Evolutionary conservation across 2,329 filamentous ascomycete species (phyloP).

Genomic region (Nigrospora oryzae): DNA sequence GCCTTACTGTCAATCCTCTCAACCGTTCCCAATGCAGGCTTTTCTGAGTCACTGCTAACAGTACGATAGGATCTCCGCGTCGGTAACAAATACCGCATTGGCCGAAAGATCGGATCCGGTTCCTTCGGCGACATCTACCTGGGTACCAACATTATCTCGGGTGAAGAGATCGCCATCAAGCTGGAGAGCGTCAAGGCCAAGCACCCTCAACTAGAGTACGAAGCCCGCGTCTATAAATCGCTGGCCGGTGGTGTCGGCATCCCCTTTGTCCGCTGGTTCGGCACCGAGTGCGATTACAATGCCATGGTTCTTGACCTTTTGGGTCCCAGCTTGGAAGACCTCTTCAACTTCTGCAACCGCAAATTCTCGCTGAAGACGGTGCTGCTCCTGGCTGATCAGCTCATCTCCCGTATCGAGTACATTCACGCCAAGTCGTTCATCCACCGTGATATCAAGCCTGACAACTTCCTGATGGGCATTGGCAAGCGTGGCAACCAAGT

Average conservation of each 20-base stretch:
- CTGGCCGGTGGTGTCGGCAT: constrained; percentile 96
- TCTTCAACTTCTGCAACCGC: constrained; percentile 99
- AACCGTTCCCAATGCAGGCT: neutral
- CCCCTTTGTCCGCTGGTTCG: constrained; percentile 98
- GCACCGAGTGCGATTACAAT: constrained; percentile 99
- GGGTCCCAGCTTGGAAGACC: constrained; percentile 88
- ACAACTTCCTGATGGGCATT: constrained; percentile 99
- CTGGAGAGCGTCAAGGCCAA: constrained; percentile 99
- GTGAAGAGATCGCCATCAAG: constrained; percentile 99
- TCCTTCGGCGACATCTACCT: constrained; percentile 98
- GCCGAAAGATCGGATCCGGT: constrained; percentile 96
- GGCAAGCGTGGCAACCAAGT: constrained; percentile 99
- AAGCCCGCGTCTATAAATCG: constrained; percentile 84
- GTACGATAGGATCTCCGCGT: constrained; percentile 80
- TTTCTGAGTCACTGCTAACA: neutral
- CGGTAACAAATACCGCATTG: constrained; percentile 99
- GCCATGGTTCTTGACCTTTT: constrained; percentile 98
- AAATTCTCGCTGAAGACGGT: constrained; percentile 99
- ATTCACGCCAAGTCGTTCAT: constrained; percentile 99
- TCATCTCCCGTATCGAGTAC: constrained; percentile 98
- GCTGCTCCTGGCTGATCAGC: constrained; percentile 88
- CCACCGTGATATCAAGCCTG: constrained; percentile 98
- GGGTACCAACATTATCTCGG: constrained; percentile 98
- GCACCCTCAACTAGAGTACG: constrained; percentile 97
- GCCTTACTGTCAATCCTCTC: neutral